Evolutionary conservation across 495 filamentous ascomycete species (phyloP).

Genomic region (Aspergillus ellipticus): DNA sequence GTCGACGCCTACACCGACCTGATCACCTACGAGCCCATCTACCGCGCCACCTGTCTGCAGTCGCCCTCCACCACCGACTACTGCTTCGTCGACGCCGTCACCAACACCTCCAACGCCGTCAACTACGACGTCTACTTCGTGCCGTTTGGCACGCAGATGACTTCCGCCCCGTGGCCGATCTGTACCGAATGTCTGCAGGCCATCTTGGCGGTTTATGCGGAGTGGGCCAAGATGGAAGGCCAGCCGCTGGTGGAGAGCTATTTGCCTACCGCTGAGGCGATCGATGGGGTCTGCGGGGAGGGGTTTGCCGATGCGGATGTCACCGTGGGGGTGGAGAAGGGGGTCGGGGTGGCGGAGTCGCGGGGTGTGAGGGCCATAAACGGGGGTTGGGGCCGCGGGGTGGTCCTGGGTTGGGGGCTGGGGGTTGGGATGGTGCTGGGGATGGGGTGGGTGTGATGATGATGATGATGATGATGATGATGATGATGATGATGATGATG

Average conservation of each 20-base stretch:
- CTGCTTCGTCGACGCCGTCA: slow-evolving; percentile 80
- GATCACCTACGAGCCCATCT: slow-evolving; percentile 68
- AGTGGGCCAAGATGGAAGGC: slow-evolving; percentile 54
- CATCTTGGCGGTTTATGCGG: slow-evolving; percentile 66
- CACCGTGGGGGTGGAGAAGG: slow-evolving; percentile 33
- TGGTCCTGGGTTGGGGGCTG: neutral
- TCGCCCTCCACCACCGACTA: slow-evolving; percentile 36
- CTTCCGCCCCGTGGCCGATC: slow-evolving; percentile 57
- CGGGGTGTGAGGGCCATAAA: no score
- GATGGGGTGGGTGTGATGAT: neutral
- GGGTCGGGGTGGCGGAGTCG: neutral
- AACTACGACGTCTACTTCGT: slow-evolving; percentile 80
- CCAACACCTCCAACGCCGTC: slow-evolving; percentile 61
- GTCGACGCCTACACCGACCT: slow-evolving; percentile 69
- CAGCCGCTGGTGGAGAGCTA: slow-evolving; percentile 60
- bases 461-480: neutral
- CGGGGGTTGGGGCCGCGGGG: no score
- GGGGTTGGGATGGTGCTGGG: neutral
- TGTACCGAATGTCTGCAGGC: slow-evolving; percentile 66
- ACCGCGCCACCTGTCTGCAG: slow-evolving; percentile 74
- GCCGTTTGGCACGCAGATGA: slow-evolving; percentile 69
- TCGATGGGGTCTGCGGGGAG: slow-evolving; percentile 64
- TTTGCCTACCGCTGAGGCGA: slow-evolving; percentile 55
- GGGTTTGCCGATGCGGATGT: slow-evolving; percentile 59
- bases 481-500: neutral